Conservation (phyloP, 2,329 filamentous ascomycete species). For the Calonectria multiphialidica region DNA sequence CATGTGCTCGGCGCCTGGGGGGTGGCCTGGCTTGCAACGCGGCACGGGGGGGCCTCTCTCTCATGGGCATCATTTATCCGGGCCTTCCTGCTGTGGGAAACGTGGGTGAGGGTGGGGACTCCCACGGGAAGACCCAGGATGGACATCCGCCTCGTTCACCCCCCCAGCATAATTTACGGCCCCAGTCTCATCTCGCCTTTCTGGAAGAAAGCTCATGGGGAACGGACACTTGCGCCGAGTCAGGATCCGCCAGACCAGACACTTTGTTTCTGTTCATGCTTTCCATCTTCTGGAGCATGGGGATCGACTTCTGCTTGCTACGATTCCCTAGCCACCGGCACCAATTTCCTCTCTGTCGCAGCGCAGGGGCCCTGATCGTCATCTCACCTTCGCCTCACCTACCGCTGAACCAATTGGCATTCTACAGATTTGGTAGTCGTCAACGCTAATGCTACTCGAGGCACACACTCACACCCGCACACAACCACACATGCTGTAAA, state of each 20-base stretch:
- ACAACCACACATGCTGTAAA: background rate
- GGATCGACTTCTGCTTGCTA: constrained; percentile 13
- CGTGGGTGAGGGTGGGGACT: constrained; percentile 14
- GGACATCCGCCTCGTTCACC: constrained; percentile 20
- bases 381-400: constrained; percentile 15
- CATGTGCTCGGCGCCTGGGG: background rate
- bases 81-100: constrained; percentile 23
- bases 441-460: constrained; percentile 22
- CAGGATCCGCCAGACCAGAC: constrained; percentile 7
- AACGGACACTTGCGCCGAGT: constrained; percentile 26
- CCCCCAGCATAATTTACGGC: constrained; percentile 30
- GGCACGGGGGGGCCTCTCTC: background rate
- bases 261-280: constrained; percentile 16
- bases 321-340: constrained; percentile 14
- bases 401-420: background rate
- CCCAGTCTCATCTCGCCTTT: constrained; percentile 35
- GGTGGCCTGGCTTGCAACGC: background rate
- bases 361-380: constrained; percentile 17
- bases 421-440: constrained; percentile 26
- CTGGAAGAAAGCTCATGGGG: constrained; percentile 29
- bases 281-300: background rate
- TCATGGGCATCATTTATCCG: constrained; percentile 12
- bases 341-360: constrained; percentile 21
- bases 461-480: constrained; percentile 30
- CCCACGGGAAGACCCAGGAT: constrained; percentile 16